Evolutionary conservation across 2,329 filamentous ascomycete species (phyloP).

Genomic region (Sarocladium brachiariae): DNA sequence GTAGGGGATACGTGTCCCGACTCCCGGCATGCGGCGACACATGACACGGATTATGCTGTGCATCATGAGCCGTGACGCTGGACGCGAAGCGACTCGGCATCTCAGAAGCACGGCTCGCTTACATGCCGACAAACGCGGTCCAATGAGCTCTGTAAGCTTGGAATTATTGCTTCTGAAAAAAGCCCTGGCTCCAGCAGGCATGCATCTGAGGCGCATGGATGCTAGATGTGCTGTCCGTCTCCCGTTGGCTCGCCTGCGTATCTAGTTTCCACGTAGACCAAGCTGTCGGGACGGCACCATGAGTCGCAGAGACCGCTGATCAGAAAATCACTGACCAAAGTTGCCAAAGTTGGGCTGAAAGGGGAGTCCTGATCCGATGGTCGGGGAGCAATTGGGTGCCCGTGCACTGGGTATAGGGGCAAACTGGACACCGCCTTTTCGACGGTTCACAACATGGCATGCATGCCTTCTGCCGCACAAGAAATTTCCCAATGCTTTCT

Average conservation of each 20-base stretch:
- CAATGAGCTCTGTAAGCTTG: not conserved
- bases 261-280: conserved; percentile 2
- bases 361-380: not conserved
- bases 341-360: not conserved
- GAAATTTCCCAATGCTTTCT: too few relatives aligned
- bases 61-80: not conserved
- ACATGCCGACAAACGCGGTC: not conserved
- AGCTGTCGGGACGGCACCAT: conserved; percentile 3
- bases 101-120: conserved; percentile 4
- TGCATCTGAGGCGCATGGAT: not conserved
- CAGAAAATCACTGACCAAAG: too few relatives aligned
- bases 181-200: not conserved
- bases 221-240: conserved; percentile 1
- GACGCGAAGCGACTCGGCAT: not conserved
- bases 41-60: not conserved
- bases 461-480: not conserved
- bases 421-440: too few relatives aligned
- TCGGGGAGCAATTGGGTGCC: too few relatives aligned
- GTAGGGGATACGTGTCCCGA: conserved; percentile 2
- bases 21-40: not conserved
- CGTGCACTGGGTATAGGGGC: too few relatives aligned
- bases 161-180: too few relatives aligned
- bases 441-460: too few relatives aligned
- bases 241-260: not conserved
- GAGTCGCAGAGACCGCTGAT: not conserved